Conservation (phyloP, 257 asterid species). For the Jasminum sambac region DNA sequence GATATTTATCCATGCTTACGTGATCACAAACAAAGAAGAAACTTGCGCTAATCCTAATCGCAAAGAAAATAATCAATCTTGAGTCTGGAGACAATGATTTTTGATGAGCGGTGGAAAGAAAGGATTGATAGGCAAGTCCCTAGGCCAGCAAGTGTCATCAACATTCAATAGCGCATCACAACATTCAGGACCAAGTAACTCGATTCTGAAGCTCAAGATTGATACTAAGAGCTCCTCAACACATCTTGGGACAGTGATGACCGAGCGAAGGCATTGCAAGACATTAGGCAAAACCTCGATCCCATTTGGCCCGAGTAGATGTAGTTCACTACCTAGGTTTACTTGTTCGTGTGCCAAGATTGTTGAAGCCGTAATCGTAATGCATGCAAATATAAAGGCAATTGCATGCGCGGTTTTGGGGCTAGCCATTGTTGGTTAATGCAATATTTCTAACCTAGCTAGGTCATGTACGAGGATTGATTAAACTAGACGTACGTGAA, state of each 20-base stretch:
- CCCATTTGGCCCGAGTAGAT: background rate
- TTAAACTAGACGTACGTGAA: too few relatives aligned
- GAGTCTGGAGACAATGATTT: slow-evolving; percentile 9
- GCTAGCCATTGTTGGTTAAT: background rate
- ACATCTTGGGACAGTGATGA: slow-evolving; percentile 25
- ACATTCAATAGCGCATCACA: slow-evolving; percentile 24
- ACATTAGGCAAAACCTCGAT: background rate
- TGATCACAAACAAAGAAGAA: too few relatives aligned
- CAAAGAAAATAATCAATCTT: background rate
- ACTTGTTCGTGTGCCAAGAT: background rate
- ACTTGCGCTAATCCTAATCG: too few relatives aligned
- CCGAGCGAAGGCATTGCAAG: slow-evolving; percentile 24
- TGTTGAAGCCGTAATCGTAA: background rate
- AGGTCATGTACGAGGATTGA: too few relatives aligned
- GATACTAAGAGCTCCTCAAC: slow-evolving; percentile 24
- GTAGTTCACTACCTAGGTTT: background rate
- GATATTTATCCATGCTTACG: too few relatives aligned
- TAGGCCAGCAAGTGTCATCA: slow-evolving; percentile 35
- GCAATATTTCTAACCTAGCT: too few relatives aligned
- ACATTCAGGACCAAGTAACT: slow-evolving; percentile 30
- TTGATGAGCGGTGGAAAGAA: slow-evolving; percentile 12
- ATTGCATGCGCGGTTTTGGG: background rate
- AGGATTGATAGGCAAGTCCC: slow-evolving; percentile 25
- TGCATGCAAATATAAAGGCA: background rate
- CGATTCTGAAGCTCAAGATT: slow-evolving; percentile 15